Conservation (phyloP, 352 stramenopile genomes). For the Phytophthora multivora region DNA sequence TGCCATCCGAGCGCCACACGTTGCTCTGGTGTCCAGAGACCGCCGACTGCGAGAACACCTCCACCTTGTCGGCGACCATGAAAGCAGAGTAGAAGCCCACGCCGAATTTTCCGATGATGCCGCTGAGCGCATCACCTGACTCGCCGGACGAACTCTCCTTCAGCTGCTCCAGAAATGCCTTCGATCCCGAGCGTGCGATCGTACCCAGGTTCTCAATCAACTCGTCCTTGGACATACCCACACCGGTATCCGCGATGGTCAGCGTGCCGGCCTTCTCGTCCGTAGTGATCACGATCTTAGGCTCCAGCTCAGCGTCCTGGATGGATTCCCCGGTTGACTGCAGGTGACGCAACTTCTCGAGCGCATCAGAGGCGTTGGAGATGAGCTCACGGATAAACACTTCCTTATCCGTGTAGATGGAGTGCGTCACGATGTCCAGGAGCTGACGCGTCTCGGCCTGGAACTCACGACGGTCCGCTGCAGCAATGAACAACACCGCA, state of each 20-base stretch:
- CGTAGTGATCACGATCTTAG: conserved; percentile 97
- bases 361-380: conserved; percentile 98
- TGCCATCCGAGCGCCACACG: conserved; percentile 84
- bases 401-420: conserved; percentile 99
- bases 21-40: conserved; percentile 50
- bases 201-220: conserved; percentile 98
- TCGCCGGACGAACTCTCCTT: conserved; percentile 75
- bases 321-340: conserved; percentile 76
- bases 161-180: conserved; percentile 95
- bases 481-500: neutral
- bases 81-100: conserved; percentile 99
- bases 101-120: conserved; percentile 99
- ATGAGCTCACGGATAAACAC: conserved; percentile 99
- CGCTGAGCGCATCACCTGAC: conserved; percentile 74
- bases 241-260: conserved; percentile 97
- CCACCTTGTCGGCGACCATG: conserved; percentile 98
- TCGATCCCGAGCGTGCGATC: conserved; percentile 98
- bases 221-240: conserved; percentile 98
- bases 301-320: conserved; percentile 83
- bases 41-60: conserved; percentile 91
- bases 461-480: conserved; percentile 89
- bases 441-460: conserved; percentile 96
- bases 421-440: conserved; percentile 98
- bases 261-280: conserved; percentile 96
- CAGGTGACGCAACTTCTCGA: conserved; percentile 98